Evolutionary conservation across 192 early-diverging fungal genomes (phyloP).

Genomic region (Powellomyces hirtus): DNA sequence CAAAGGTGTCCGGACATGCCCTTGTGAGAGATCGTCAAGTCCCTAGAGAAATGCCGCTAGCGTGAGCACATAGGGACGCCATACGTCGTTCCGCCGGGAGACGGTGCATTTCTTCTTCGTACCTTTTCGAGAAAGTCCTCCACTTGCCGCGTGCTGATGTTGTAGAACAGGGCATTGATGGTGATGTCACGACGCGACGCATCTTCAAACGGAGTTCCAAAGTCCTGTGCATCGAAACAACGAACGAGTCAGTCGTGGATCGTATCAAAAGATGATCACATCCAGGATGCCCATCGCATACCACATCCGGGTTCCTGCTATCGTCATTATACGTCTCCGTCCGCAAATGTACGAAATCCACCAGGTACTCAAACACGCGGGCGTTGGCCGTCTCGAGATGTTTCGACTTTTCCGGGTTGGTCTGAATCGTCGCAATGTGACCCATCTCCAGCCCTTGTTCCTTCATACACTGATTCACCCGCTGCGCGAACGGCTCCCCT

Average conservation of each 20-base stretch:
- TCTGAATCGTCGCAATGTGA: conserved; percentile 78
- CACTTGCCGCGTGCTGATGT: conserved; percentile 68
- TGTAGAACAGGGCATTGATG: conserved; percentile 97
- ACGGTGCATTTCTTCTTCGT: too few relatives aligned
- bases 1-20: conserved; percentile 87
- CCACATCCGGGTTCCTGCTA: conserved; percentile 73
- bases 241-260: neutral
- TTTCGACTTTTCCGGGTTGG: conserved; percentile 94
- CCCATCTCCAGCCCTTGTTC: conserved; percentile 18
- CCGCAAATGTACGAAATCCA: conserved; percentile 96
- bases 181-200: conserved; percentile 94
- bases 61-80: neutral
- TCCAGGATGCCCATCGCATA: neutral
- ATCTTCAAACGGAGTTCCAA: conserved; percentile 90
- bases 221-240: conserved; percentile 47
- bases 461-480: conserved; percentile 65
- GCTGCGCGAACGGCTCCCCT: conserved; percentile 84
- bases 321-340: conserved; percentile 84
- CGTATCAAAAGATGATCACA: conserved; percentile 46
- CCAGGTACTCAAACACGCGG: conserved; percentile 67
- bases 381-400: conserved; percentile 97
- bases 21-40: conserved; percentile 65
- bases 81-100: neutral
- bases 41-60: too few relatives aligned
- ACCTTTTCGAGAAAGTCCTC: conserved; percentile 32